Evolutionary conservation across 305 asterid genomes (phyloP).

Genomic region (Solanum aculeatissimum): DNA sequence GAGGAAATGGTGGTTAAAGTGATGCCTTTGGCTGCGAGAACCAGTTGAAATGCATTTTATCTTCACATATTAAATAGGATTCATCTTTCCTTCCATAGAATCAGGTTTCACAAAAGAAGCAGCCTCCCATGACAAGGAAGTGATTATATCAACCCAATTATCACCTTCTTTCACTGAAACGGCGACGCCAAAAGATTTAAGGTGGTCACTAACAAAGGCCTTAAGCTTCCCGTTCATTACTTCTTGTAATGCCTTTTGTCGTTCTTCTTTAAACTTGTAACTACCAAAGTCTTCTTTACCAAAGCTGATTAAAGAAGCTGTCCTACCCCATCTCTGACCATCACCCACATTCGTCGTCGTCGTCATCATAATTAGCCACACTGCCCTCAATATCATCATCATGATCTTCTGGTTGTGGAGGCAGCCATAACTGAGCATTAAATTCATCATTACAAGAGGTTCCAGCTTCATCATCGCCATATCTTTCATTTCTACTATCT

Average conservation of each 20-base stretch:
- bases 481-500: slow-evolving; percentile 18
- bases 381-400: slow-evolving; percentile 56
- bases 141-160: slow-evolving; percentile 76
- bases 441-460: slow-evolving; percentile 34
- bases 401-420: slow-evolving; percentile 67
- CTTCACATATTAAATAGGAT: slow-evolving; percentile 90
- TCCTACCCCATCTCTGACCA: slow-evolving; percentile 13
- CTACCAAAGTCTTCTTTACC: slow-evolving; percentile 62
- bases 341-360: slow-evolving; percentile 52
- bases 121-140: slow-evolving; percentile 92
- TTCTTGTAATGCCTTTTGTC: slow-evolving; percentile 47
- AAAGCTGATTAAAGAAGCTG: slow-evolving; percentile 28
- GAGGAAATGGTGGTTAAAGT: not conserved
- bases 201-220: slow-evolving; percentile 63
- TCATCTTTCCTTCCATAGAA: slow-evolving; percentile 72
- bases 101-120: slow-evolving; percentile 86
- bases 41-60: slow-evolving; percentile 86
- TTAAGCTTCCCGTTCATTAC: slow-evolving; percentile 72
- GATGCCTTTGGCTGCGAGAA: slow-evolving; percentile 52
- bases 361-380: slow-evolving; percentile 22
- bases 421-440: slow-evolving; percentile 63
- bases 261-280: slow-evolving; percentile 53
- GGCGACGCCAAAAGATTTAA: slow-evolving; percentile 49
- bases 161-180: slow-evolving; percentile 17
- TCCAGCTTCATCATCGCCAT: slow-evolving; percentile 23